Conservation (phyloP, 768 basidiomycete genomes). For the Tricholoma terreum region DNA sequence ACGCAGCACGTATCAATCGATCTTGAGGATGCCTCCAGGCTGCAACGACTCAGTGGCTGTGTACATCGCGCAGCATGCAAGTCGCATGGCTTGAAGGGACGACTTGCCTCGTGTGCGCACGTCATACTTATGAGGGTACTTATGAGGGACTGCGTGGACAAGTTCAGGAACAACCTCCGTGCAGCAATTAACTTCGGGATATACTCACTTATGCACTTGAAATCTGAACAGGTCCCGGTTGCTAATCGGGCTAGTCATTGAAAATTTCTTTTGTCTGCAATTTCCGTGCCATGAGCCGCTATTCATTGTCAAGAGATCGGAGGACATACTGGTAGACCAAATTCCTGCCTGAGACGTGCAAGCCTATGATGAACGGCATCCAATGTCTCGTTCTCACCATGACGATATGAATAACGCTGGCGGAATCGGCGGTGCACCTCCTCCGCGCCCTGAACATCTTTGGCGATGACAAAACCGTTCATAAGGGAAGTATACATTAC, state of each 20-base stretch:
- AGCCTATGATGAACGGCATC: constrained; percentile 7
- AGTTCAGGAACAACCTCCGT: too few species aligned
- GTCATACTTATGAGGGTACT: too few species aligned
- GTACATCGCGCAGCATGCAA: neutral
- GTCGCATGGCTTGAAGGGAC: too few species aligned
- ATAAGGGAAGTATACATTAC: constrained; percentile 37
- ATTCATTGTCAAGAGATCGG: neutral
- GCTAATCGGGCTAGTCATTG: neutral
- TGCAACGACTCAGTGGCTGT: neutral
- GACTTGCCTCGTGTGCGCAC: too few species aligned
- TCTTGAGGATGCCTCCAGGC: too few species aligned
- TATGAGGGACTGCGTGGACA: too few species aligned
- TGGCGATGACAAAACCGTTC: constrained; percentile 32
- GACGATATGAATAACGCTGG: constrained; percentile 18
- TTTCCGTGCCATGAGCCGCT: neutral
- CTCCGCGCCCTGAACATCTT: constrained; percentile 25
- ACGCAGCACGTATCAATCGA: too few species aligned
- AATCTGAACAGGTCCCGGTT: too few species aligned
- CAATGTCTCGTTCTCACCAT: constrained; percentile 15
- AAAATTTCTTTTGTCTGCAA: neutral
- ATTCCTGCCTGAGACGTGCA: neutral
- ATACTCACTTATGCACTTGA: too few species aligned
- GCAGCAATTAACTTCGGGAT: too few species aligned
- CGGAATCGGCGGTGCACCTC: constrained; percentile 26
- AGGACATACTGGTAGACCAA: neutral